Conservation (phyloP, 73 alveolate genomes). For the Paramecium primaurelia region DNA sequence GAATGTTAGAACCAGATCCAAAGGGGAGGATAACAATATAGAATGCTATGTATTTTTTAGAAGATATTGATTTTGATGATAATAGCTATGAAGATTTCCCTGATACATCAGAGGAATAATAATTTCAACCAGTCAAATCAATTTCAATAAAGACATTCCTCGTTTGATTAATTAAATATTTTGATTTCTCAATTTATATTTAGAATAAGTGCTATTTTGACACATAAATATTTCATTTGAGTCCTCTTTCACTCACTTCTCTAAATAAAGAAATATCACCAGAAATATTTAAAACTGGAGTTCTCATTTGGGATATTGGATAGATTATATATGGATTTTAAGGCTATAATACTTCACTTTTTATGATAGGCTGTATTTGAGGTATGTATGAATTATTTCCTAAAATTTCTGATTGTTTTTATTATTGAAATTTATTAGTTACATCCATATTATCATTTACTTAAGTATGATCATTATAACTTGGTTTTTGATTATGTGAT, state of each 20-base stretch:
- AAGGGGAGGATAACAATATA: not conserved
- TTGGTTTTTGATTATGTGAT: not conserved
- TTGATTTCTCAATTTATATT: not conserved
- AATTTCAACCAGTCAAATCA: not conserved
- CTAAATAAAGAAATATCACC: not conserved
- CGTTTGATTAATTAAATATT: not conserved
- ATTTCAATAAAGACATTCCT: not conserved
- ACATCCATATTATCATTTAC: not conserved
- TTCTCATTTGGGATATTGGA: not conserved
- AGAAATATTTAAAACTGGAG: constrained; percentile 19
- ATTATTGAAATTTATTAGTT: not conserved
- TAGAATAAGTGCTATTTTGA: not conserved
- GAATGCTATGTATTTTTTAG: not conserved
- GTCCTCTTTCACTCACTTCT: constrained; percentile 30
- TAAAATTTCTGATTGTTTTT: not conserved
- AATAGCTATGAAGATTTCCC: not conserved
- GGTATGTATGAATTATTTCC: not conserved
- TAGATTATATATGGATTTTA: not conserved
- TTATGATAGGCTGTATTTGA: not conserved
- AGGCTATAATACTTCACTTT: not conserved
- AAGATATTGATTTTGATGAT: not conserved
- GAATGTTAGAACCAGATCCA: not conserved
- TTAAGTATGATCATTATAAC: not conserved
- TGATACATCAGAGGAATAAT: not conserved
- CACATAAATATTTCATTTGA: not conserved